Evolutionary conservation across 2,329 filamentous ascomycete species (phyloP).

Genomic region (Aureobasidium sp.): DNA sequence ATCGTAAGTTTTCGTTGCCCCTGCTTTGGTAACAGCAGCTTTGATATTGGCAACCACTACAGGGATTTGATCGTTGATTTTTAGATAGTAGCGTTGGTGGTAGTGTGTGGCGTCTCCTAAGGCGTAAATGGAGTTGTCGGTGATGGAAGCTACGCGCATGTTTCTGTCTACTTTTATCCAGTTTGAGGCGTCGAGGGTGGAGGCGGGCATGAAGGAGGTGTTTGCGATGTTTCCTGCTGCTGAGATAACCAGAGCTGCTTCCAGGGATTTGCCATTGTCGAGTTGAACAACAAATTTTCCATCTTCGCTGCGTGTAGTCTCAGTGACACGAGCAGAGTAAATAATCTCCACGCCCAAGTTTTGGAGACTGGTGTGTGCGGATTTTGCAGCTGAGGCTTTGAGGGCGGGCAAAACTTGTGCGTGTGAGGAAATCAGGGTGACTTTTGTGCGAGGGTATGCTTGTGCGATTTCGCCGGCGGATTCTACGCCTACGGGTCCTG

Average conservation of each 20-base stretch:
- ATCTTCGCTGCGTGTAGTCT: background rate
- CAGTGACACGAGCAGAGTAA: background rate
- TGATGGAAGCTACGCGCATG: constrained; percentile 1
- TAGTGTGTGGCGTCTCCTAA: constrained; percentile 5
- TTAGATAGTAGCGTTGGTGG: constrained; percentile 8
- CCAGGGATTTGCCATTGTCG: constrained; percentile 34
- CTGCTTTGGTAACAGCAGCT: background rate
- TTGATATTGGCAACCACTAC: constrained; percentile 5
- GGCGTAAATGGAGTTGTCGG: background rate
- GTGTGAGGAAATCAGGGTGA: background rate
- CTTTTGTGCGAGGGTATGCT: background rate
- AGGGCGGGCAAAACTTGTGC: constrained; percentile 1
- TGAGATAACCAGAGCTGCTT: constrained; percentile 41
- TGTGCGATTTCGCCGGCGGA: constrained; percentile 4
- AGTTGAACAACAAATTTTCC: constrained; percentile 21
- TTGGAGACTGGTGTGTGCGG: background rate
- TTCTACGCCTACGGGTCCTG: constrained; percentile 2
- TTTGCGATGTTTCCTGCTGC: constrained; percentile 41
- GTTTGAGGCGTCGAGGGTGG: background rate
- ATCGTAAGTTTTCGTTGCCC: background rate
- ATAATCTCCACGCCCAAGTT: constrained; percentile 2
- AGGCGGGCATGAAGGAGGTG: constrained; percentile 36
- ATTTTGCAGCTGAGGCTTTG: background rate
- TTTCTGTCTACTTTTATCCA: constrained; percentile 11
- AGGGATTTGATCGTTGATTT: constrained; percentile 10